Evolutionary conservation across 768 basidiomycete genomes (phyloP), one percentile per base, ranked within the genome.

Genomic region (Tricholoma flavovirens): DNA sequence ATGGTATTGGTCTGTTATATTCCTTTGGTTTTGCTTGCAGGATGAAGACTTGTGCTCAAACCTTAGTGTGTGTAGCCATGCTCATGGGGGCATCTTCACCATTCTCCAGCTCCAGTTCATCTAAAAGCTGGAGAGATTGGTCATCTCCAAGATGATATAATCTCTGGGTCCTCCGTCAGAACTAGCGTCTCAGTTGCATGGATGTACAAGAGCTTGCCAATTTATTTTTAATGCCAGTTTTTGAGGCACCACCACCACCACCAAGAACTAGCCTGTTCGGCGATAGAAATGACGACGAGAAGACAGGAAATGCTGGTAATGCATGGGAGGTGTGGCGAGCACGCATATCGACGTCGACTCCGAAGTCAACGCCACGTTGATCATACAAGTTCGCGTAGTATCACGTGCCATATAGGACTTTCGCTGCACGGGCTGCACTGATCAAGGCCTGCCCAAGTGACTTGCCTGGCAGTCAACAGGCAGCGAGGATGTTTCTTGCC

Each of bases 51-150:
- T 56, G 59, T 71, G 58, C 17, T 49, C 22, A 19, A 69, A 88
- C 90, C 72, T 83, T 69, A 8, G 75, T 69, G 66, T 88, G 72
- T 11, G 83, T 80, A 15, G 87, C 86, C 78, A 98, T 86, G 67
- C 93, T 96, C 92, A 94, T 98, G n/a, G 97, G 95, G 4, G 89
- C 90, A 71, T 98, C 97, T 67, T 95, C 95, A 33, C 84, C 88
- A 29, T 70, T 79, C 54, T 82, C 86, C 11, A 99, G 78, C 63
- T 91, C 83, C 49, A 85, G 75, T 68, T 97, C 93, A 61, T 81
- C 70, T 22, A 86, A 66, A 1, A 83, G 71, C 30, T 82, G 73
- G 10, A 93, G 67, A 15, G 74, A 70, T 56, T 81, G 77, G 40
- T 81, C 75, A 14, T 77, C 67, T 14, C 73, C 74, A 54, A 92